Base-by-base conservation (phyloP, 345 rosid species). In the Rhizophora apiculata region DNA sequence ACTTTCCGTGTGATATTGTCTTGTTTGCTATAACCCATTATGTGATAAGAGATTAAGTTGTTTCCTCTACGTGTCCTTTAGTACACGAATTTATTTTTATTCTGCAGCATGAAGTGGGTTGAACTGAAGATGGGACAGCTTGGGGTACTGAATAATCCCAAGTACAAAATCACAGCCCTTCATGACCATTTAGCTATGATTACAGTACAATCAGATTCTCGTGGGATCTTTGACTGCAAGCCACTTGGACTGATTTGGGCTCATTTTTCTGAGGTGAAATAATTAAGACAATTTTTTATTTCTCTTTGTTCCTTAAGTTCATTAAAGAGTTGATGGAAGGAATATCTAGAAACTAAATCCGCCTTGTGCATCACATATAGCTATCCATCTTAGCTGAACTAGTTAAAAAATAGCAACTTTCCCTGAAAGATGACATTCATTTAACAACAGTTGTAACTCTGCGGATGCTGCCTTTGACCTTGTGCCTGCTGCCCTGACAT, bases 51-150 rank as follows among this genome's bases (percentile, higher is more conserved):
- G 49, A 43, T 43, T 13, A 43, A 24, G 49, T 13, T 43, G 18
- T 43, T 13, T 13, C 19, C 18, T 43, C 49, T 43, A 13, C 18
- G 2, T 64, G 21, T 34, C 29, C 60, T 24, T 56, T 37, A 34
- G 16, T 8, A 20, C 43, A 58, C 19, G 52, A 22, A 29, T 43
- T 43, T 13, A 15, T 58, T 27, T 70, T 61, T 26, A 56, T 73
- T 58, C 49, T 81, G 74, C 83, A 90, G 99, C 86, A 92, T 92
- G 99, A 92, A 85, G 80, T 88, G 97, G 99, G 93, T 95, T 77
- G 99, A 90, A 80, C 69, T 95, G 84, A 95, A 95, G 87, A 95
- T 95, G 99, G 92, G 76, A 77, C 93, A 95, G 74, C 91, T 95
- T n/a, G 96, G 99, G 56, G 97, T 92, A 26, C 84, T 95, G 26